Evolutionary conservation across 768 basidiomycete genomes (phyloP).

Genomic region (Podaxis carcinomalis): DNA sequence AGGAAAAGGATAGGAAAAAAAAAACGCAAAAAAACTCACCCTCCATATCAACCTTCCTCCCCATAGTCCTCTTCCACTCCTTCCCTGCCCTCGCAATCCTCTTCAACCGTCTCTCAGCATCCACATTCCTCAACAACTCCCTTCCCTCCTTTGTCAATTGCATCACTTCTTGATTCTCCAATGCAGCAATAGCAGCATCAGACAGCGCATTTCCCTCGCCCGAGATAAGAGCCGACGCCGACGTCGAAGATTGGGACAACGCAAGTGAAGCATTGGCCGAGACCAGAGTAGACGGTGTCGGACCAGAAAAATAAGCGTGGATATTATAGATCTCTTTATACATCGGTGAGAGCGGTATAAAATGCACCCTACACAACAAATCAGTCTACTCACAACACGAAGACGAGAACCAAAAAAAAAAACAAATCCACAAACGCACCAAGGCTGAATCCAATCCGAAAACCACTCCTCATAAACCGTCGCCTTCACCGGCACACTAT

Average conservation of each 20-base stretch:
- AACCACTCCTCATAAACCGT: slow-evolving; percentile 87
- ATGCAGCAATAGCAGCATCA: slow-evolving; percentile 8
- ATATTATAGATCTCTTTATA: slow-evolving; percentile 92
- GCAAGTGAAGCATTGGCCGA: slow-evolving; percentile 37
- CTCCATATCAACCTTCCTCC: slow-evolving; percentile 86
- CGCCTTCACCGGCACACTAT: slow-evolving; percentile 80
- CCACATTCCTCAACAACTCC: slow-evolving; percentile 1
- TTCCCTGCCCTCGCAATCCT: slow-evolving; percentile 88
- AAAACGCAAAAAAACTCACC: slow-evolving; percentile 38
- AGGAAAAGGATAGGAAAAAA: not conserved
- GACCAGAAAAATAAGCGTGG: slow-evolving; percentile 85
- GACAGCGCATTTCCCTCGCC: not conserved
- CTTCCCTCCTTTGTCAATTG: slow-evolving; percentile 13
- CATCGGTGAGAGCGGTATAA: slow-evolving; percentile 78
- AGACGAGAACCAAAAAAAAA: not conserved
- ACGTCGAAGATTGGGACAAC: not conserved
- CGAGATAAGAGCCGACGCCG: not conserved
- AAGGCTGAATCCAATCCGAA: slow-evolving; percentile 59
- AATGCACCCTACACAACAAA: slow-evolving; percentile 67
- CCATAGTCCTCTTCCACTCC: slow-evolving; percentile 81
- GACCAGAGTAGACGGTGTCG: slow-evolving; percentile 51
- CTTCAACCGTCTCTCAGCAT: slow-evolving; percentile 41
- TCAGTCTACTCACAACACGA: not conserved
- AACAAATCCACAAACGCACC: slow-evolving; percentile 12
- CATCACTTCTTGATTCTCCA: slow-evolving; percentile 23